Evolutionary conservation across 495 filamentous ascomycete genomes (phyloP).

Genomic region (Aspergillus ellipticus): DNA sequence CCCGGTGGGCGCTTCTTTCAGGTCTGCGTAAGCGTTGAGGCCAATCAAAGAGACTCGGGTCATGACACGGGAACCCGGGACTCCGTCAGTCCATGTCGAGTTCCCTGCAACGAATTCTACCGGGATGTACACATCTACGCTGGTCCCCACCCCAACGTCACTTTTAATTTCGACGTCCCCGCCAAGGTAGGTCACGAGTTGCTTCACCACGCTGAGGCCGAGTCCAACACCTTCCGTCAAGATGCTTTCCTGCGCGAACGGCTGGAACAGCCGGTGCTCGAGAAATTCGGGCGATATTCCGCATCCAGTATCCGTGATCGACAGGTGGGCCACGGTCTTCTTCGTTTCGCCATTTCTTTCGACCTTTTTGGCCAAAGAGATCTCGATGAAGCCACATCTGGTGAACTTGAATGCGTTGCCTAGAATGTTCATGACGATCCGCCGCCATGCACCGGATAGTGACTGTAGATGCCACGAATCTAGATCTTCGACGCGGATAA

Average conservation of each 20-base stretch:
- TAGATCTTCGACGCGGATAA: conserved; percentile 53
- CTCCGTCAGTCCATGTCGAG: background rate
- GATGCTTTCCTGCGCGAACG: conserved; percentile 68
- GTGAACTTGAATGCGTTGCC: conserved; percentile 75
- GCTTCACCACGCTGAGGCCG: conserved; percentile 64
- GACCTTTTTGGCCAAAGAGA: conserved; percentile 40
- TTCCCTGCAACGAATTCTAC: conserved; percentile 18
- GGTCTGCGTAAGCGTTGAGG: conserved; percentile 27
- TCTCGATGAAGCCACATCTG: conserved; percentile 52
- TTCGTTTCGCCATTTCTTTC: conserved; percentile 14
- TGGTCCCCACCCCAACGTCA: conserved; percentile 53
- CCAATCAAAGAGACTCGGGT: conserved; percentile 27
- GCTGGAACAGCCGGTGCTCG: conserved; percentile 61
- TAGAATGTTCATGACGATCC: conserved; percentile 69
- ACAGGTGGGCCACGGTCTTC: conserved; percentile 33
- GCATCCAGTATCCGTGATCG: conserved; percentile 60
- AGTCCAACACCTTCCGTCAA: conserved; percentile 65
- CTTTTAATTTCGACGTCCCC: conserved; percentile 59
- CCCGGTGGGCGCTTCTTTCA: conserved; percentile 24
- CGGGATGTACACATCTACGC: conserved; percentile 51
- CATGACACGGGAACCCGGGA: background rate
- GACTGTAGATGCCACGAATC: conserved; percentile 51
- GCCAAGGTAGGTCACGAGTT: conserved; percentile 57
- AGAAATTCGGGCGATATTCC: conserved; percentile 70
- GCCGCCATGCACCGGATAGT: conserved; percentile 59